Conservation (phyloP, 2,329 filamentous ascomycete species). For the Orbilia javanica region DNA sequence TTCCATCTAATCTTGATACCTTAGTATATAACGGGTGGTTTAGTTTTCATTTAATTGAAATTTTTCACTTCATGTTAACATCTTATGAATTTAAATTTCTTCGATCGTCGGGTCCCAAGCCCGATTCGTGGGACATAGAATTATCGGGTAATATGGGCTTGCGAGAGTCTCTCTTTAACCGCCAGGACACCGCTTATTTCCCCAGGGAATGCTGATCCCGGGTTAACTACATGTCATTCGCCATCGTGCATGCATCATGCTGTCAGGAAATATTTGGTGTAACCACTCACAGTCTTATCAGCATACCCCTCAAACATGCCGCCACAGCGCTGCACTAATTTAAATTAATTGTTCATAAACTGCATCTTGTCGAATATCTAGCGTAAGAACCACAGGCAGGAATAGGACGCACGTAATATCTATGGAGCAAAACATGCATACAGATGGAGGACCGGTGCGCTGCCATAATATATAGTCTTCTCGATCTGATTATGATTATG, state of each 20-base stretch:
- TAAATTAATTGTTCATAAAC: neutral
- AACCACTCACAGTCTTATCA: neutral
- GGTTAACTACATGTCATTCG: neutral
- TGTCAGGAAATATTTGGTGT: neutral
- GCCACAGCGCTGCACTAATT: neutral
- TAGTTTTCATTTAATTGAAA: constrained; percentile 1
- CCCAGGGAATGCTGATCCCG: neutral
- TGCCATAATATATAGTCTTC: too few relatives aligned
- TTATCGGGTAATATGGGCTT: neutral
- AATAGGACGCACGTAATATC: too few relatives aligned
- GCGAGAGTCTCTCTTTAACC: neutral
- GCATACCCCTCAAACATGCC: neutral
- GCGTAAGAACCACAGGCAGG: too few relatives aligned
- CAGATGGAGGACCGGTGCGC: too few relatives aligned
- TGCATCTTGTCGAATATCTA: too few relatives aligned
- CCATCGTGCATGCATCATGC: constrained; percentile 5
- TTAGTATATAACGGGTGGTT: constrained; percentile 3
- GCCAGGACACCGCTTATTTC: neutral
- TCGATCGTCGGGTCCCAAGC: neutral
- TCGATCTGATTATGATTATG: too few relatives aligned
- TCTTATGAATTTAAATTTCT: too few relatives aligned
- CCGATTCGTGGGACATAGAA: neutral
- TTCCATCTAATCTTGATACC: constrained; percentile 9
- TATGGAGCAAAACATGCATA: too few relatives aligned
- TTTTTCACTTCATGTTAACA: neutral